Conservation (phyloP, 1,284 basidiomycete genomes). For the Wolfiporia cocos region DNA sequence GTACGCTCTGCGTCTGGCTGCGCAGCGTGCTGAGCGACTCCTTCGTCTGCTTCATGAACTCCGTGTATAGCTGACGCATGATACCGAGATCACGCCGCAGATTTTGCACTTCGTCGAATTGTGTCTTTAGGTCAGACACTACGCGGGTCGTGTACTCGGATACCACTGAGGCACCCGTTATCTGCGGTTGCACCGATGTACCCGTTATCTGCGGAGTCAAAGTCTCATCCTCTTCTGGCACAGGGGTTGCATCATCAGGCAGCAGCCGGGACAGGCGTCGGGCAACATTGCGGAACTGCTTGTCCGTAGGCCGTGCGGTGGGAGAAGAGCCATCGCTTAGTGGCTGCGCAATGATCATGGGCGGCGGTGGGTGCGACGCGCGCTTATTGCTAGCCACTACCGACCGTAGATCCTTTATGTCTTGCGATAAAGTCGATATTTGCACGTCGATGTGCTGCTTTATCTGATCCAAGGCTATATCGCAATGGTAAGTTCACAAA, state of each 20-base stretch:
- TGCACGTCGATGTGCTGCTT: conserved; percentile 96
- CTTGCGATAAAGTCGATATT: conserved; percentile 80
- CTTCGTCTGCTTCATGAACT: conserved; percentile 90
- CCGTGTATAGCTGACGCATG: conserved; percentile 90
- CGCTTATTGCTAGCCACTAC: conserved; percentile 50
- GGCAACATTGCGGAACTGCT: conserved; percentile 66
- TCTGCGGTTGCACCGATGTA: conserved; percentile 60
- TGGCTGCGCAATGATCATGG: conserved; percentile 45
- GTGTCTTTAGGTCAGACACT: conserved; percentile 80
- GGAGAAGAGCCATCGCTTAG: conserved; percentile 53
- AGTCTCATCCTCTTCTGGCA: conserved; percentile 23
- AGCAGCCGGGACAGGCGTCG: conserved; percentile 64
- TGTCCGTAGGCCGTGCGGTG: conserved; percentile 61
- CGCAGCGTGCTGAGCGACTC: conserved; percentile 75
- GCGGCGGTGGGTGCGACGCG: conserved; percentile 26
- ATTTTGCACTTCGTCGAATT: conserved; percentile 93
- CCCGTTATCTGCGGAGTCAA: conserved; percentile 56
- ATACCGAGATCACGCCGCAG: conserved; percentile 90
- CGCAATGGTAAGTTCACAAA: conserved; percentile 5
- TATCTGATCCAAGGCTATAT: conserved; percentile 92
- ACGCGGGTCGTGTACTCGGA: conserved; percentile 70
- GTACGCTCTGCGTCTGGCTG: conserved; percentile 80
- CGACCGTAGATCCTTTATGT: conserved; percentile 86
- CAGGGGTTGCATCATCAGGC: conserved; percentile 23
- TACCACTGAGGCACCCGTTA: conserved; percentile 65